Evolutionary conservation across 2,329 filamentous ascomycete genomes (phyloP).

Genomic region (Chaetomium olivaceum): DNA sequence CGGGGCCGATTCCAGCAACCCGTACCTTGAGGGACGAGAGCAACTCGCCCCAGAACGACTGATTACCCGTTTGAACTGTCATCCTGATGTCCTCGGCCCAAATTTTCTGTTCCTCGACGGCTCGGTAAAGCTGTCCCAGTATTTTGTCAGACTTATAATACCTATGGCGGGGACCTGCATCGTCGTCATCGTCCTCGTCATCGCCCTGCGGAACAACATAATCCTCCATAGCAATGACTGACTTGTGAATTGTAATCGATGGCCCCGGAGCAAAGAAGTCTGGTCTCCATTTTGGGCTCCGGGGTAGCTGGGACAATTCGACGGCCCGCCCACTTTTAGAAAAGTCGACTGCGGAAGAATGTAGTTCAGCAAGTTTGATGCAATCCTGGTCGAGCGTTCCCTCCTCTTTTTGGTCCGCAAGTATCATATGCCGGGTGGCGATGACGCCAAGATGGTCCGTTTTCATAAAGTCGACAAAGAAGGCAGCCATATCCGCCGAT

Average conservation of each 20-base stretch:
- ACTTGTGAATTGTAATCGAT: conserved; percentile 46
- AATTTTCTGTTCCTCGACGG: conserved; percentile 70
- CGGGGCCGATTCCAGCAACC: conserved; percentile 35
- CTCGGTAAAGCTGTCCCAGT: conserved; percentile 69
- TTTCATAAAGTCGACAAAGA: conserved; percentile 78
- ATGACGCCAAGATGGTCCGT: conserved; percentile 67
- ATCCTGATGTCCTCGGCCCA: conserved; percentile 53
- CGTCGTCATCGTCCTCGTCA: conserved; percentile 50
- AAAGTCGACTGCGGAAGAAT: conserved; percentile 73
- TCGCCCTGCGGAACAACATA: conserved; percentile 31
- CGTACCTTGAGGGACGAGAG: conserved; percentile 36
- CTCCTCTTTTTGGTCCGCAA: conserved; percentile 56
- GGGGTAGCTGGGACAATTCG: conserved; percentile 47
- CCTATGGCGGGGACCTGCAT: conserved; percentile 44
- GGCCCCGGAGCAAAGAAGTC: conserved; percentile 56
- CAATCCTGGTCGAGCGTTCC: conserved; percentile 59
- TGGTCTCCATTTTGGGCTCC: conserved; percentile 45
- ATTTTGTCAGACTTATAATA: conserved; percentile 71
- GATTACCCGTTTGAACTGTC: conserved; percentile 32
- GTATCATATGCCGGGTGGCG: conserved; percentile 61
- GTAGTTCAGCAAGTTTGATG: conserved; percentile 58
- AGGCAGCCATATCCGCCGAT: conserved; percentile 69
- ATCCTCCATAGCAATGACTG: conserved; percentile 44
- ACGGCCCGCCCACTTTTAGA: conserved; percentile 71
- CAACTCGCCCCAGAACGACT: conserved; percentile 47